Evolutionary conservation across 2,329 filamentous ascomycete species (phyloP).

Genomic region (Lachnellula occidentalis): DNA sequence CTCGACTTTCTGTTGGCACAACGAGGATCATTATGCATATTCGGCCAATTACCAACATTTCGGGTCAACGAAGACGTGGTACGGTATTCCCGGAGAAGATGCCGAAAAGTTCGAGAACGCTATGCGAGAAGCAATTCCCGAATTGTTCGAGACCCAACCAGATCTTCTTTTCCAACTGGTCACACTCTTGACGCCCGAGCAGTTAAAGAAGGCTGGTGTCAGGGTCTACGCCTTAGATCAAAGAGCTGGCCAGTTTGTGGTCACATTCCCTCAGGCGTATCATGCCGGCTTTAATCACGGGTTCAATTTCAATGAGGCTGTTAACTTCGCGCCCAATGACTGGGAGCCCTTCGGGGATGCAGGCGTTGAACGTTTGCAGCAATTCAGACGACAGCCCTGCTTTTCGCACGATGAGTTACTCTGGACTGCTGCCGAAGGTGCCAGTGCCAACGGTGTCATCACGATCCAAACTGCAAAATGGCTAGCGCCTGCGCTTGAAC

Average conservation of each 20-base stretch:
- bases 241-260: slow-evolving; percentile 88
- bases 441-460: slow-evolving; percentile 44
- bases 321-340: slow-evolving; percentile 92
- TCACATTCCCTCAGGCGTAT: slow-evolving; percentile 95
- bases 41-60: slow-evolving; percentile 99
- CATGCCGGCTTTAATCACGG: slow-evolving; percentile 98
- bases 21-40: slow-evolving; percentile 96
- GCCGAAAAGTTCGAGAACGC: slow-evolving; percentile 92
- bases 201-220: slow-evolving; percentile 87
- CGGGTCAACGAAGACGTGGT: slow-evolving; percentile 98
- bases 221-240: slow-evolving; percentile 94
- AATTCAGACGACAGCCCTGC: slow-evolving; percentile 86
- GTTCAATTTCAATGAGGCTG: slow-evolving; percentile 98
- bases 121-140: slow-evolving; percentile 91
- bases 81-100: slow-evolving; percentile 91
- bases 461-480: slow-evolving; percentile 90
- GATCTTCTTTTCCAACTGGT: slow-evolving; percentile 95
- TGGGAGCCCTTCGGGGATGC: slow-evolving; percentile 91
- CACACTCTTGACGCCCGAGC: slow-evolving; percentile 89
- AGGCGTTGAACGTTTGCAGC: slow-evolving; percentile 79
- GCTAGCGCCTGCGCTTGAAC: slow-evolving; percentile 80
- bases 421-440: slow-evolving; percentile 79
- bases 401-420: slow-evolving; percentile 96
- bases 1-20: slow-evolving; percentile 99
- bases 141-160: slow-evolving; percentile 94